phyloP scores from a whole-genome alignment of 2,329 filamentous ascomycete genomes.

The Arachnopeziza araneosa region DNA sequence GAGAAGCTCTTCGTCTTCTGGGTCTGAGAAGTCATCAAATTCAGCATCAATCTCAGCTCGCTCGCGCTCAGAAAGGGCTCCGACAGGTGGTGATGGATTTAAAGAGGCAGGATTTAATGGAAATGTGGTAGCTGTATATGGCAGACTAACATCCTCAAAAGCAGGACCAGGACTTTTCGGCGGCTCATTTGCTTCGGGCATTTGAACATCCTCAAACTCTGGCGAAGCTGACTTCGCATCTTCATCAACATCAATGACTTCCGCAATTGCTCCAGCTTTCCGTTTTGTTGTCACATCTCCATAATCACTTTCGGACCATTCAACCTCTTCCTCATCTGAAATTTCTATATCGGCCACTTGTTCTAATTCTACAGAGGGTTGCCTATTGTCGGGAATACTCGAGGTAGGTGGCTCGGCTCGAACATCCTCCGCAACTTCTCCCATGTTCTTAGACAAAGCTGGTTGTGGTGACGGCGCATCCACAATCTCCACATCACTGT shows the following conservation, averaged over 20 bases:
- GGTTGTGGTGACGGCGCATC: constrained; percentile 37
- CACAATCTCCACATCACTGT: constrained; percentile 51
- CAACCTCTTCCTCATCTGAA: constrained; percentile 31
- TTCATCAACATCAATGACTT: constrained; percentile 1
- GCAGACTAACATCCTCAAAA: constrained; percentile 23
- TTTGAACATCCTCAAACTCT: constrained; percentile 46
- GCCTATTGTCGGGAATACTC: constrained; percentile 24
- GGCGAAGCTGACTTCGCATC: constrained; percentile 36
- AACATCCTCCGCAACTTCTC: constrained; percentile 30
- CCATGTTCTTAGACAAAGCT: constrained; percentile 6
- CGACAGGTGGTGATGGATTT: constrained; percentile 1
- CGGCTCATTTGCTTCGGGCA: constrained; percentile 20
- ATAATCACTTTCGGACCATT: constrained; percentile 51
- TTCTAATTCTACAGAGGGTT: constrained; percentile 1
- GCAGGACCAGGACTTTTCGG: constrained; percentile 15
- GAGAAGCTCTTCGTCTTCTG: constrained; percentile 86
- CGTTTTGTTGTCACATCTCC: constrained; percentile 20
- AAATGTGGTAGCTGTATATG: constrained; percentile 5
- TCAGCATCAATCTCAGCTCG: constrained; percentile 32
- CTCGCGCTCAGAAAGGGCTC: constrained; percentile 19
- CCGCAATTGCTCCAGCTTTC: constrained; percentile 8
- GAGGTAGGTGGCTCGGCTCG: constrained; percentile 20
- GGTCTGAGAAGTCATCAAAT: constrained; percentile 69
- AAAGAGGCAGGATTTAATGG: neutral
- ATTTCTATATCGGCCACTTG: neutral